Conservation (phyloP, 129 eudicot species). For the Ambrosia artemisiifolia region DNA sequence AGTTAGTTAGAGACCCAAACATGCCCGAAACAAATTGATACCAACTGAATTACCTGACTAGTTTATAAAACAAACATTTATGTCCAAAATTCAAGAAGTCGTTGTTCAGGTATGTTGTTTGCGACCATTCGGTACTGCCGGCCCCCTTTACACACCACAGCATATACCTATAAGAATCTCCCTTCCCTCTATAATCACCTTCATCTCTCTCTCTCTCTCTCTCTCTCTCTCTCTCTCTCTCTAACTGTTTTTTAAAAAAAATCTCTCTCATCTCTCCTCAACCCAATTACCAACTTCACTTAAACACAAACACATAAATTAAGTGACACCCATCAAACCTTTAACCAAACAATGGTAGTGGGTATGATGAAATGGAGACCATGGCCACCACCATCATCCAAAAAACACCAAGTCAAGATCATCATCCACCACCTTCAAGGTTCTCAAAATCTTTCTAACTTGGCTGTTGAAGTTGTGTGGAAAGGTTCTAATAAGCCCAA, state of each 20-base stretch:
- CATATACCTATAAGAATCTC: slow-evolving; percentile 23
- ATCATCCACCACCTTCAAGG: slow-evolving; percentile 38
- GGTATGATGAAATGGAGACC: slow-evolving; percentile 87
- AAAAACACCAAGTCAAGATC: slow-evolving; percentile 50
- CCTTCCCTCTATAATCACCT: slow-evolving; percentile 24
- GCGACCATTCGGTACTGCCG: slow-evolving; percentile 32
- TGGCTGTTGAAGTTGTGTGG: slow-evolving; percentile 65
- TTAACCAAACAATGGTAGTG: slow-evolving; percentile 43
- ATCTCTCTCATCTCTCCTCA: not conserved
- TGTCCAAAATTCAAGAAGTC: slow-evolving; percentile 14
- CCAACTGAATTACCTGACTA: no score
- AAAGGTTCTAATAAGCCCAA: slow-evolving; percentile 51
- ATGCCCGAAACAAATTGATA: no score
- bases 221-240: slow-evolving; percentile 13
- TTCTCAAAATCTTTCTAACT: slow-evolving; percentile 28
- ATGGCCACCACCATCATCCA: slow-evolving; percentile 55
- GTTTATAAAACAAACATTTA: not conserved
- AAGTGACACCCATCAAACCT: not conserved
- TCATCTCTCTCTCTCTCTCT: slow-evolving; percentile 21
- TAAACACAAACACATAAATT: not conserved
- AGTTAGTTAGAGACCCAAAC: no score
- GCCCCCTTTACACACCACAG: slow-evolving; percentile 18
- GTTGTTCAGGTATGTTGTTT: slow-evolving; percentile 13
- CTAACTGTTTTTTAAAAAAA: slow-evolving; percentile 28
- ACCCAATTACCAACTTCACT: slow-evolving; percentile 12